Evolutionary conservation across 129 eudicot genomes (phyloP), one percentile per base, ranked within the genome.

Genomic region (Chrysanthemum seticuspe): DNA sequence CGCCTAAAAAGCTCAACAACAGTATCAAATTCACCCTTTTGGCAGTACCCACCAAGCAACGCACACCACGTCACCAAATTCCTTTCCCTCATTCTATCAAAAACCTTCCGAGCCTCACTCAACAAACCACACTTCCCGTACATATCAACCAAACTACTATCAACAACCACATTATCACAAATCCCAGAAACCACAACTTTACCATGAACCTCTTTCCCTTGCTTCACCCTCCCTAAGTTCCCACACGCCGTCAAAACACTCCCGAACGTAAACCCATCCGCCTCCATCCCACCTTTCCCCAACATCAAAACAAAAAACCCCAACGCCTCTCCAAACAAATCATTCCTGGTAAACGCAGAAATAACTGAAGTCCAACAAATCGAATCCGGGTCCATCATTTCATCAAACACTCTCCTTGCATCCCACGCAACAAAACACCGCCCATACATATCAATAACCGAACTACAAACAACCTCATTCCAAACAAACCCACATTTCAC

Each of bases 381-480:
- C 14, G 84, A 29, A 75, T 93, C 98, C 3, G 82, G 85, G 73
- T 84, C 90, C 64, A 31, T 76, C 97, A 93, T 6, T 83, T 90
- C 87, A 68, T 77, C 91, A 34, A 93, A 87, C 91, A 87, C 49
- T 53, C 76, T 73, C 15, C 73, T 78, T 18, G 87, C 96, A 52
- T 77, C 76, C 1, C 50, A 36, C 0, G 91, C 65, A 53, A 50
- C 47, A 10, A 53, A 52, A 47, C 75, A 90, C 77, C 84, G 75
- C 58, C 98, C 98, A 72, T 93, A 90, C 97, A 93, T 84, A 58
- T 93, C 93, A 56, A 90, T 82, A 85, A 93, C 73, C 5, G 89
- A 77, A 62, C 97, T 83, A 25, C 57, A 87, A 72, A 93, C 81
- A 14, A 89, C 95, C 59, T 61, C 65, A 71, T 84, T 86, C 29